These are phyloP conservation scores for Puya raimondii DNA, from an alignment of 176 grass and related monocot species.

Conservation along the genomic window DNA sequence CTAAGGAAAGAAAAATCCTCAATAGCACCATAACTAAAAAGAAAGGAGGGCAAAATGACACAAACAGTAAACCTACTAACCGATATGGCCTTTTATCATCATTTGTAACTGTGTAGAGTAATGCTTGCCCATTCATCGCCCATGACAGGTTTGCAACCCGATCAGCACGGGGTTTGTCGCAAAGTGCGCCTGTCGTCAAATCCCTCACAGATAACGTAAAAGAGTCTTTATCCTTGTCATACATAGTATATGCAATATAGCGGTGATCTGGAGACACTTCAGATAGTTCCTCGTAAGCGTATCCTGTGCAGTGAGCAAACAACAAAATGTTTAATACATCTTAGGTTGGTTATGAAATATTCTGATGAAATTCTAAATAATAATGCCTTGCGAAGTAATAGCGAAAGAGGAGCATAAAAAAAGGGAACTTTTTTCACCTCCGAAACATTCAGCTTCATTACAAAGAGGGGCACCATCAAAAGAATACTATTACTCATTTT, in stretches of 20 bases:
- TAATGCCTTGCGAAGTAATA: too few species aligned
- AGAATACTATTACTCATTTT: too few species aligned
- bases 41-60: conserved; percentile 5
- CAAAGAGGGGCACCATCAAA: too few species aligned
- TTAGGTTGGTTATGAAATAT: background rate
- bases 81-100: conserved; percentile 74
- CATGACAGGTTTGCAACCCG: conserved; percentile 71
- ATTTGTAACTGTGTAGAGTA: conserved; percentile 76
- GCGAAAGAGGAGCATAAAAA: background rate
- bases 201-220: conserved; percentile 85
- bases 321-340: background rate
- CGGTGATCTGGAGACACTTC: conserved; percentile 87
- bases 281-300: conserved; percentile 86
- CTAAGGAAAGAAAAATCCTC: conserved; percentile 33
- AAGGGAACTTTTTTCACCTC: conserved; percentile 38
- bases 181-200: conserved; percentile 60
- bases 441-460: conserved; percentile 60
- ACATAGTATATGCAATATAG: conserved; percentile 91
- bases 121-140: conserved; percentile 80
- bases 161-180: conserved; percentile 56
- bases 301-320: conserved; percentile 44
- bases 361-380: too few species aligned
- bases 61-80: conserved; percentile 36
- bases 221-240: conserved; percentile 83
- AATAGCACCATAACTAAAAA: conserved; percentile 12